These are phyloP conservation scores for Durotheca rogersii DNA, from an alignment of 495 filamentous ascomycete species.

Conservation along the genomic window DNA sequence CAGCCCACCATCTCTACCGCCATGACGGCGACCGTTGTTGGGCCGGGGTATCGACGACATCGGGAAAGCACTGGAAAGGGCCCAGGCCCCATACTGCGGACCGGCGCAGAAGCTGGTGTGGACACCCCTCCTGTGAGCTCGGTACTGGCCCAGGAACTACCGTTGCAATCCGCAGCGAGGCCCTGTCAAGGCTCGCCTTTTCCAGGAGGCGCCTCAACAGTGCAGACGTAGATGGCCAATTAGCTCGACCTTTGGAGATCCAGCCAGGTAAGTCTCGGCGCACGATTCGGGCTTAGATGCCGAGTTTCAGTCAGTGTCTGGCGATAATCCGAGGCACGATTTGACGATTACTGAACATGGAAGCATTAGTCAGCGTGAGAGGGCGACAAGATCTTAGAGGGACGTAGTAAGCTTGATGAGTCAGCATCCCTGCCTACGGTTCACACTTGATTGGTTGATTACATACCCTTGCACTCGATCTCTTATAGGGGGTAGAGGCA, in stretches of 20 bases:
- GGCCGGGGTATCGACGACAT: constrained; percentile 19
- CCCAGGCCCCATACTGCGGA: constrained; percentile 18
- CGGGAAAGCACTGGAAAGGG: constrained; percentile 7
- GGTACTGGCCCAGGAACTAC: constrained; percentile 2
- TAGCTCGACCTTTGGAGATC: too few relatives aligned
- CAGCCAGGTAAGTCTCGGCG: too few relatives aligned
- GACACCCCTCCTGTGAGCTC: constrained; percentile 1
- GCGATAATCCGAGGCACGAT: constrained; percentile 4
- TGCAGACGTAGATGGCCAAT: too few relatives aligned
- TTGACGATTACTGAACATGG: constrained; percentile 30
- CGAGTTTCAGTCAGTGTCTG: not conserved
- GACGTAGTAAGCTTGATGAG: too few relatives aligned
- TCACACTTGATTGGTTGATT: too few relatives aligned
- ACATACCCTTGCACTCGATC: too few relatives aligned
- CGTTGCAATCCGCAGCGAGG: not conserved
- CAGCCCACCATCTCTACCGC: not conserved
- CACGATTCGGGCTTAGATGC: too few relatives aligned
- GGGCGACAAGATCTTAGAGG: too few relatives aligned
- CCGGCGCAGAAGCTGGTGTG: constrained; percentile 8
- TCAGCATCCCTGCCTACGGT: too few relatives aligned
- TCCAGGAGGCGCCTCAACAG: not conserved
- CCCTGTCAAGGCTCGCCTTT: not conserved
- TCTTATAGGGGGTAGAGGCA: too few relatives aligned
- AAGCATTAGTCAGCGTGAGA: too few relatives aligned
- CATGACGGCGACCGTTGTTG: constrained; percentile 2